Percentiles rank a stretch among this genome's conserved stretches.
These are phyloP conservation scores for Maudiozyma barnettii DNA, from an alignment of 805 yeast genomes.

Conservation along the genomic window DNA sequence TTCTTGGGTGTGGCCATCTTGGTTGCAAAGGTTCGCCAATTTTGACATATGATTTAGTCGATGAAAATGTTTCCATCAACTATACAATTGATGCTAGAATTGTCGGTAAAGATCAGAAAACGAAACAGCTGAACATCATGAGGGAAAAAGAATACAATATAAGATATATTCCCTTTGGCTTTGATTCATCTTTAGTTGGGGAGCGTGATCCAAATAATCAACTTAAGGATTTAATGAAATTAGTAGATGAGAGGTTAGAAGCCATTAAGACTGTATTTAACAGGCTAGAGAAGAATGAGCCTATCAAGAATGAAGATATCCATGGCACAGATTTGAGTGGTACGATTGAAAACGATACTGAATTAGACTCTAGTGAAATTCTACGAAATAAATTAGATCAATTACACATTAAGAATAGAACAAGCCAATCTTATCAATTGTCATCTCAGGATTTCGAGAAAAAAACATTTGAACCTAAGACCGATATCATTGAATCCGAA, in stretches of 20 bases:
- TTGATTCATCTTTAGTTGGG: constrained; percentile 8
- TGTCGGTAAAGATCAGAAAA: constrained; percentile 35
- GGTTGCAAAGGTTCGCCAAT: constrained; percentile 45
- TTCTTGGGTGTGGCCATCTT: constrained; percentile 47
- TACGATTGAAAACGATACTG: constrained; percentile 13
- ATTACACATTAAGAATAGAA: constrained; percentile 13
- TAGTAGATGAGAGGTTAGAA: constrained; percentile 10
- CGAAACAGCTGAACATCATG: constrained; percentile 12
- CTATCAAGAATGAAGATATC: constrained; percentile 12
- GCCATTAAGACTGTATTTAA: constrained; percentile 9
- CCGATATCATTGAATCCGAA: constrained; percentile 11
- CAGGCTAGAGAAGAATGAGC: constrained; percentile 9
- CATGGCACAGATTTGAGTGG: constrained; percentile 25
- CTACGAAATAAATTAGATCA: constrained; percentile 21
- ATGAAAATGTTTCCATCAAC: constrained; percentile 31
- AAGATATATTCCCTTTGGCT: constrained; percentile 25
- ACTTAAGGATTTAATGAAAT: constrained; percentile 6
- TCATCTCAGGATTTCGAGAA: constrained; percentile 3
- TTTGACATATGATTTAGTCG: constrained; percentile 37
- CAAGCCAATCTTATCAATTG: neutral
- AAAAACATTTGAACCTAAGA: constrained; percentile 1
- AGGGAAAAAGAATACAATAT: constrained; percentile 15
- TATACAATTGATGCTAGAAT: constrained; percentile 48
- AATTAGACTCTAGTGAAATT: constrained; percentile 17
- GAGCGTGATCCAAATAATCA: constrained; percentile 8